Percentiles rank a stretch among this genome's conserved stretches.
Evolutionary conservation across 164 flowering plant genomes (phyloP).

Genomic region (Platanus orientalis): DNA sequence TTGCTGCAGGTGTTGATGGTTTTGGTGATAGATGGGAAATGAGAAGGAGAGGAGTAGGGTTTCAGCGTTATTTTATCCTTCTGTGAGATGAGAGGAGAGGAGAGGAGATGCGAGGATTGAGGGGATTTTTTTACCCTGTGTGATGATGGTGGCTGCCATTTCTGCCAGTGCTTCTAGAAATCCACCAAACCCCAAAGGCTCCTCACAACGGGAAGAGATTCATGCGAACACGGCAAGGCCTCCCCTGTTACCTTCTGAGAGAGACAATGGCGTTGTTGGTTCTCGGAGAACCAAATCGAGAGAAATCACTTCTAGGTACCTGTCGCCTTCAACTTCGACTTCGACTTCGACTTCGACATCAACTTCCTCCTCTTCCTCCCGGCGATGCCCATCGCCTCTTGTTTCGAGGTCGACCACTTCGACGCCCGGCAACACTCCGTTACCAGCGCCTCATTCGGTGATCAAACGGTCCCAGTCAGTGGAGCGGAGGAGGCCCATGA

Average conservation of each 20-base stretch:
- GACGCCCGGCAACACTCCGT: conserved; percentile 17
- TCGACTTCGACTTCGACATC: conserved; percentile 16
- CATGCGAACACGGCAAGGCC: conserved; percentile 26
- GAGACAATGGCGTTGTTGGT: conserved; percentile 34
- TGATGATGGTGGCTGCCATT: conserved; percentile 3
- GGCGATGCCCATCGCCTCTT: conserved; percentile 65
- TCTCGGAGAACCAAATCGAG: conserved; percentile 52
- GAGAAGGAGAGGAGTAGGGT: neutral
- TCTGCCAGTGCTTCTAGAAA: conserved; percentile 5
- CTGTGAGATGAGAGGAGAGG: too few species aligned
- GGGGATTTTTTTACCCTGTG: neutral
- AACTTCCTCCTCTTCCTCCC: conserved; percentile 35
- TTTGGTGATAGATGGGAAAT: neutral
- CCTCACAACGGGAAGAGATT: neutral
- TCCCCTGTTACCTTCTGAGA: conserved; percentile 53
- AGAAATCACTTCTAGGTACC: conserved; percentile 66
- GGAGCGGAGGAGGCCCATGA: conserved; percentile 55
- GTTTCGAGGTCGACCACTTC: conserved; percentile 34
- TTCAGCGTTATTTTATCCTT: neutral
- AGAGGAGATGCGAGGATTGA: neutral
- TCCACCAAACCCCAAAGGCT: neutral
- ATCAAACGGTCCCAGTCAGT: conserved; percentile 67
- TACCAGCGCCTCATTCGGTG: conserved; percentile 6
- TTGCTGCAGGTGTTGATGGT: neutral
- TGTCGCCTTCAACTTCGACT: conserved; percentile 50